Conservation (phyloP, 495 filamentous ascomycete species). For the Parathielavia appendiculata region DNA sequence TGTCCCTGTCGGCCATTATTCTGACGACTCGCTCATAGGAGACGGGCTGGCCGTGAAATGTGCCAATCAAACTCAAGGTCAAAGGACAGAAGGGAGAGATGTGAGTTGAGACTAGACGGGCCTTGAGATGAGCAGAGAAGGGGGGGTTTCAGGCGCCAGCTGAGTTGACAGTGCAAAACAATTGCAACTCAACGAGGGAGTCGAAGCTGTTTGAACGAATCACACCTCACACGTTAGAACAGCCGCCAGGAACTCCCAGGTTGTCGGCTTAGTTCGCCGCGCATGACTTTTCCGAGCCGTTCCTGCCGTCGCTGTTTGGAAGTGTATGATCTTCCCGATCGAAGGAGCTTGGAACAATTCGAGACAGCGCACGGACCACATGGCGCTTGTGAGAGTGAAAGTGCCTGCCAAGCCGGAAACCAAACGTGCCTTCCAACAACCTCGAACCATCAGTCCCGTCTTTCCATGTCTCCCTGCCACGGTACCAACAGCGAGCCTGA, state of each 20-base stretch:
- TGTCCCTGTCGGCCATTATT: background rate
- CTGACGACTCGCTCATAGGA: background rate
- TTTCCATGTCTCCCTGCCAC: too few species aligned
- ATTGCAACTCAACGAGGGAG: background rate
- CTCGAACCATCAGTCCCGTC: too few species aligned
- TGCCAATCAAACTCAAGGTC: background rate
- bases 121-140: too few species aligned
- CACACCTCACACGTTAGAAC: background rate
- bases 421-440: background rate
- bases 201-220: background rate
- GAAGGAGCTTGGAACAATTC: conserved; percentile 30
- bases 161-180: too few species aligned
- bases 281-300: background rate
- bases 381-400: background rate
- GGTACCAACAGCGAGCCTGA: background rate
- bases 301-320: conserved; percentile 8
- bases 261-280: conserved; percentile 4
- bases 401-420: conserved; percentile 5
- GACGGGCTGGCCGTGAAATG: conserved; percentile 9
- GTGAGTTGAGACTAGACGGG: too few species aligned
- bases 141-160: too few species aligned
- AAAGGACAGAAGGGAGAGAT: background rate
- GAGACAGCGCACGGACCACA: conserved; percentile 22
- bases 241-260: background rate
- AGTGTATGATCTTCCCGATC: conserved; percentile 28